Conservation (phyloP, 1,284 basidiomycete genomes). For the Cryptococcus sp. region DNA sequence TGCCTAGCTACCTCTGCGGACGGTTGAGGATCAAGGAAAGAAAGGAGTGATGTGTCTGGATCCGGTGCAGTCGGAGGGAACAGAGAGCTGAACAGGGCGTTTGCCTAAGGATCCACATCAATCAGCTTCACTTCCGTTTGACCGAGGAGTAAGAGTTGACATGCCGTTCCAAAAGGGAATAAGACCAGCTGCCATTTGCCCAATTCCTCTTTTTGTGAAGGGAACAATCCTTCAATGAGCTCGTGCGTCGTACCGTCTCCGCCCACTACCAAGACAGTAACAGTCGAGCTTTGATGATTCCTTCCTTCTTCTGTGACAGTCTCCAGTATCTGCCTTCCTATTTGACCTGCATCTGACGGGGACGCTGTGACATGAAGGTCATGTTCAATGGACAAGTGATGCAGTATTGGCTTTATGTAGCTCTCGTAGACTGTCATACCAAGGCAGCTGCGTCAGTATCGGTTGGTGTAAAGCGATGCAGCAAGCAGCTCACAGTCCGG, state of each 20-base stretch:
- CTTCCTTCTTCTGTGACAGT: neutral
- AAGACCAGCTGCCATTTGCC: slow-evolving; percentile 51
- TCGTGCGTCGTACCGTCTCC: slow-evolving; percentile 92
- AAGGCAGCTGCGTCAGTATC: too few species aligned
- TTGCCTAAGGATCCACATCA: slow-evolving; percentile 58
- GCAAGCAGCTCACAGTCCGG: slow-evolving; percentile 29
- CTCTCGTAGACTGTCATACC: slow-evolving; percentile 57
- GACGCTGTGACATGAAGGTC: slow-evolving; percentile 59
- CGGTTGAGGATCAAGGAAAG: slow-evolving; percentile 1
- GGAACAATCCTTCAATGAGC: slow-evolving; percentile 64
- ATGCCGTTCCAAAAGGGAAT: slow-evolving; percentile 71
- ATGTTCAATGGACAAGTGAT: slow-evolving; percentile 42
- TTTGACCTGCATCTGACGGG: slow-evolving; percentile 62
- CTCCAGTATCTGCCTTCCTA: slow-evolving; percentile 57
- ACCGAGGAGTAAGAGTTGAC: slow-evolving; percentile 9
- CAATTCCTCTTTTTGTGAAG: slow-evolving; percentile 24
- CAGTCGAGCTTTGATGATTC: slow-evolving; percentile 53
- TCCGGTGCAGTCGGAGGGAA: slow-evolving; percentile 59
- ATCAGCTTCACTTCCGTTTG: slow-evolving; percentile 8
- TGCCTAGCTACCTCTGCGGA: neutral
- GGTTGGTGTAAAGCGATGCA: too few species aligned
- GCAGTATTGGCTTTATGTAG: slow-evolving; percentile 67
- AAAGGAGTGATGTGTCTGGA: slow-evolving; percentile 25
- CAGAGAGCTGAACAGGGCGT: slow-evolving; percentile 72
- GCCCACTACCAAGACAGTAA: slow-evolving; percentile 64